Evolutionary conservation across 2,329 filamentous ascomycete genomes (phyloP).

Genomic region (Phoma sp.): DNA sequence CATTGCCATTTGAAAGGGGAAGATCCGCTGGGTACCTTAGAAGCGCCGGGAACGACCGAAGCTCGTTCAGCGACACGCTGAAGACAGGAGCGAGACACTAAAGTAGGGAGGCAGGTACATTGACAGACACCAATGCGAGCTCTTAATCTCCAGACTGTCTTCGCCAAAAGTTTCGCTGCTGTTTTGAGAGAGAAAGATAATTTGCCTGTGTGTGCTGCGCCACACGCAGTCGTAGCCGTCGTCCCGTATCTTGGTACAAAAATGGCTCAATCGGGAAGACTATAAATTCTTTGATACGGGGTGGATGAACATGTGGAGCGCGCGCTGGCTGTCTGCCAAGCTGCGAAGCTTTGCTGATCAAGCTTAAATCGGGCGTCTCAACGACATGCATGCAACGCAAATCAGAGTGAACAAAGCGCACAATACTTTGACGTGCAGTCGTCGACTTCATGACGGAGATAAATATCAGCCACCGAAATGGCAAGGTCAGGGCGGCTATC

Average conservation of each 20-base stretch:
- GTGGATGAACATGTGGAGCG: neutral
- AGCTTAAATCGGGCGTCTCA: neutral
- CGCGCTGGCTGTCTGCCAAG: neutral
- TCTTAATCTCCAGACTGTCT: neutral
- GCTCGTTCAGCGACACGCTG: too few relatives aligned
- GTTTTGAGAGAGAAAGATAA: neutral
- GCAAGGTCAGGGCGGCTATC: constrained; percentile 3
- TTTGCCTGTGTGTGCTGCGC: constrained; percentile 1
- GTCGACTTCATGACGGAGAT: constrained; percentile 11
- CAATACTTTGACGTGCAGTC: constrained; percentile 8
- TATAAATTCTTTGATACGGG: neutral
- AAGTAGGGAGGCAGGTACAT: too few relatives aligned
- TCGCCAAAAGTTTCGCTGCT: neutral
- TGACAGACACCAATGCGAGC: neutral
- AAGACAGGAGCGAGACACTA: too few relatives aligned
- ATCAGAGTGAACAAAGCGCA: constrained; percentile 8
- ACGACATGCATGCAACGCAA: neutral
- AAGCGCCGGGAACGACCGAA: too few relatives aligned
- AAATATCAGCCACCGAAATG: constrained; percentile 6
- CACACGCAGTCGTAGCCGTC: neutral
- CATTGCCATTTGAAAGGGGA: too few relatives aligned
- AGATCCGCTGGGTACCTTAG: too few relatives aligned
- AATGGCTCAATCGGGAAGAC: constrained; percentile 15
- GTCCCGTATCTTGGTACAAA: neutral
- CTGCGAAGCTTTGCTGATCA: neutral